Percentiles rank a stretch among this genome's conserved stretches.
phyloP scores from a whole-genome alignment of 495 filamentous ascomycete species.

The Aspergillus campestris region DNA sequence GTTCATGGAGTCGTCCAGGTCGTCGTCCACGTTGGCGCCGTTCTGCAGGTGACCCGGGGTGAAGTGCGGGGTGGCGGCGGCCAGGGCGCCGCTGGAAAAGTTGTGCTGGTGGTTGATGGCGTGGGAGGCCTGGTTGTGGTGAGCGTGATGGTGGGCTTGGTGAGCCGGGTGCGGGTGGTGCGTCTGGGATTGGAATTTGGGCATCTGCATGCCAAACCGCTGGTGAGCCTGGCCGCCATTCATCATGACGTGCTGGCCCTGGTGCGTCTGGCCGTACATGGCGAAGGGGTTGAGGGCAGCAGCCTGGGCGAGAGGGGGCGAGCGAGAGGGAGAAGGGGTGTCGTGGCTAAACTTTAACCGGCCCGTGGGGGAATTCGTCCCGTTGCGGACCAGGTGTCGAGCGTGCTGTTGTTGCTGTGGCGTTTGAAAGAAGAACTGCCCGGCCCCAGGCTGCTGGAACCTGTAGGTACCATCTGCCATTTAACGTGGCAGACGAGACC shows the following conservation, averaged over 20 bases:
- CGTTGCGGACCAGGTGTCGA: constrained; percentile 46
- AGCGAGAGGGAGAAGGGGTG: constrained; percentile 63
- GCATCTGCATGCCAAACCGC: constrained; percentile 55
- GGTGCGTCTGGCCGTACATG: constrained; percentile 79
- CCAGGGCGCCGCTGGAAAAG: constrained; percentile 66
- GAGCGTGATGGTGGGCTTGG: constrained; percentile 65
- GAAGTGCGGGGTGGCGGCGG: constrained; percentile 68
- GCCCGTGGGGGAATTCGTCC: constrained; percentile 42
- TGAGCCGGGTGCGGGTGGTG: constrained; percentile 67
- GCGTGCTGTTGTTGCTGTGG: constrained; percentile 44
- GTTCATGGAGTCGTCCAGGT: constrained; percentile 51
- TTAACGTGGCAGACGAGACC: constrained; percentile 47
- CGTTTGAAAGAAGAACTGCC: constrained; percentile 53
- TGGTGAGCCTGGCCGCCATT: constrained; percentile 54
- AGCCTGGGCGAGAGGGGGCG: constrained; percentile 55
- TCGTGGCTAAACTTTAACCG: constrained; percentile 47
- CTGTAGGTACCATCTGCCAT: constrained; percentile 82
- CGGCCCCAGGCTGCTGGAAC: constrained; percentile 63
- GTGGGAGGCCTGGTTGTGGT: constrained; percentile 64
- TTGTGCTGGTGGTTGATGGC: constrained; percentile 67
- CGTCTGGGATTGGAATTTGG: constrained; percentile 61
- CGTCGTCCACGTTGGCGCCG: constrained; percentile 52
- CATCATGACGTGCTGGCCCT: constrained; percentile 75
- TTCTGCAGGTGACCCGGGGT: constrained; percentile 67
- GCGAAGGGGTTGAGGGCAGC: constrained; percentile 56